Percentiles rank a stretch among this genome's conserved stretches.
These are phyloP conservation scores for Pichia sp. DNA, from an alignment of 1,139 yeast species.

Conservation along the genomic window DNA sequence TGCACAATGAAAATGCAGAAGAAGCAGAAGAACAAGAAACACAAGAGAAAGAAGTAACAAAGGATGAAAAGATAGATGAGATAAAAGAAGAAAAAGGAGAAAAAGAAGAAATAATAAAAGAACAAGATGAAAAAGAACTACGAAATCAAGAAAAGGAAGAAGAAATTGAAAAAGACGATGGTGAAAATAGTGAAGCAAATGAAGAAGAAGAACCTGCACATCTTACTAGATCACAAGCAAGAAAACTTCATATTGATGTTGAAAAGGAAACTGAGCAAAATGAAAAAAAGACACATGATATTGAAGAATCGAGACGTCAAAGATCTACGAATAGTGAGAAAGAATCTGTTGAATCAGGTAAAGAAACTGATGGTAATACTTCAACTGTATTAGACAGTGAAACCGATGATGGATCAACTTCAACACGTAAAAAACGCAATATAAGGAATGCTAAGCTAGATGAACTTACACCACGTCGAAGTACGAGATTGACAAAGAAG, in stretches of 20 bases:
- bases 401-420: slow-evolving; percentile 4
- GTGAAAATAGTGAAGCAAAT: slow-evolving; percentile 4
- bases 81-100: neutral
- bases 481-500: slow-evolving; percentile 12
- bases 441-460: slow-evolving; percentile 4
- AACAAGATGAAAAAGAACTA: neutral
- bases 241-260: slow-evolving; percentile 9
- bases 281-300: slow-evolving; percentile 5
- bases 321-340: neutral
- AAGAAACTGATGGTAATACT: neutral
- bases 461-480: slow-evolving; percentile 13
- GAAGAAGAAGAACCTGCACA: slow-evolving; percentile 16
- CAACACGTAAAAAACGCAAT: slow-evolving; percentile 4
- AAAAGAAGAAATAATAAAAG: neutral
- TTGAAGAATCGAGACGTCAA: slow-evolving; percentile 5
- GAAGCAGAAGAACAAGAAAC: neutral
- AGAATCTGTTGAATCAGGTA: slow-evolving; percentile 6
- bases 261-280: slow-evolving; percentile 11
- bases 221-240: slow-evolving; percentile 15
- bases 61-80: neutral
- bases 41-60: neutral
- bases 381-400: slow-evolving; percentile 1
- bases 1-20: neutral
- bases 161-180: slow-evolving; percentile 6
- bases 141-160: slow-evolving; percentile 3